Conservation (phyloP, 148 eudicot genomes). For the Limonium bicolor region DNA sequence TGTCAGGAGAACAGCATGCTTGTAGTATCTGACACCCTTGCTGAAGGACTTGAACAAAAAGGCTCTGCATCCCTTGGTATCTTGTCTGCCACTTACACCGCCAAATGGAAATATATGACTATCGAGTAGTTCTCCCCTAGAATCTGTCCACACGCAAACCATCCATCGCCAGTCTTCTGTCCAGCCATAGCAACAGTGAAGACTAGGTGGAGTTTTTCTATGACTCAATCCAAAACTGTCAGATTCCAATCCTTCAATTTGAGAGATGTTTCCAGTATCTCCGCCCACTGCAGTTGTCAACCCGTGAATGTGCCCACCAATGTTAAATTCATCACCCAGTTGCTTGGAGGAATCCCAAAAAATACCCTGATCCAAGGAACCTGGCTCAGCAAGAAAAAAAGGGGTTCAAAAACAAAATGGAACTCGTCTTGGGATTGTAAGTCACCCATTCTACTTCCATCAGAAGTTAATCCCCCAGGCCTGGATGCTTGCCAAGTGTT, state of each 20-base stretch:
- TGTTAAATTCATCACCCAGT: slow-evolving; percentile 46
- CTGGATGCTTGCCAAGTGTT: slow-evolving; percentile 80
- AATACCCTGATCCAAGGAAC: slow-evolving; percentile 67
- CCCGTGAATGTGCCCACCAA: slow-evolving; percentile 34
- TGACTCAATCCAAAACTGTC: slow-evolving; percentile 44
- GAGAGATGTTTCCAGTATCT: slow-evolving; percentile 51
- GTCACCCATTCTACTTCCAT: slow-evolving; percentile 56
- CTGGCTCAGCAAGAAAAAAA: slow-evolving; percentile 91
- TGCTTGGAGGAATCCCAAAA: slow-evolving; percentile 37
- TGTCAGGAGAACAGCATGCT: slow-evolving; percentile 56
- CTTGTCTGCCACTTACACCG: slow-evolving; percentile 95
- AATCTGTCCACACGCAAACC: slow-evolving; percentile 93
- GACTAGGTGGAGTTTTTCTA: slow-evolving; percentile 52
- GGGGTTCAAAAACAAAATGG: slow-evolving; percentile 87
- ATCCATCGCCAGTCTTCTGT: slow-evolving; percentile 99
- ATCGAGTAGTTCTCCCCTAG: slow-evolving; percentile 93
- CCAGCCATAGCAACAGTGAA: slow-evolving; percentile 99
- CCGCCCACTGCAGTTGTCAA: slow-evolving; percentile 28
- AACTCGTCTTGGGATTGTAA: slow-evolving; percentile 40
- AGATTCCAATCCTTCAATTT: slow-evolving; percentile 52
- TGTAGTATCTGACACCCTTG: slow-evolving; percentile 96
- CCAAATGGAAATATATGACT: slow-evolving; percentile 91
- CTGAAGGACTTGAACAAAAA: slow-evolving; percentile 90
- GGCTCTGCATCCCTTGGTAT: slow-evolving; percentile 86
- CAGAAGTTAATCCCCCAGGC: slow-evolving; percentile 52